Evolutionary conservation across 1,284 basidiomycete species (phyloP).

Genomic region (Apiotrichum sp.): DNA sequence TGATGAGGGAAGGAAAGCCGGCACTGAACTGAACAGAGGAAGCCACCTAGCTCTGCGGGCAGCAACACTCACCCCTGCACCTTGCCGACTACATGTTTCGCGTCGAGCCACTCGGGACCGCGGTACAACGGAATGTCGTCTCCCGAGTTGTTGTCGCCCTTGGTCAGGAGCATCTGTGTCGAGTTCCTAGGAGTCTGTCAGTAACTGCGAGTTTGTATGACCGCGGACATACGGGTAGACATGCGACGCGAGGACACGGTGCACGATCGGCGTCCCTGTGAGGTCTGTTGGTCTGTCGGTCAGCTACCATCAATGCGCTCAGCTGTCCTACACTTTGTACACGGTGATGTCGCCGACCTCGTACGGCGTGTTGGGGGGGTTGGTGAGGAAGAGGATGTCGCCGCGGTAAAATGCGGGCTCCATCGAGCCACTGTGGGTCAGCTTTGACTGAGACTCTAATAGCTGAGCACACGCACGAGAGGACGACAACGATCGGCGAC

Average conservation of each 20-base stretch:
- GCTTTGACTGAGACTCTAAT: slow-evolving; percentile 84
- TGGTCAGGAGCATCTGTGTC: slow-evolving; percentile 74
- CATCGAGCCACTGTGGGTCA: slow-evolving; percentile 74
- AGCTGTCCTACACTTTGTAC: slow-evolving; percentile 72
- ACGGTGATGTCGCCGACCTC: slow-evolving; percentile 91
- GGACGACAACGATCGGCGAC: slow-evolving; percentile 91
- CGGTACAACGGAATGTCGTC: slow-evolving; percentile 81
- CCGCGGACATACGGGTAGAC: background rate
- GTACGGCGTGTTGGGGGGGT: slow-evolving; percentile 66
- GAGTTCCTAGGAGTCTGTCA: slow-evolving; percentile 24
- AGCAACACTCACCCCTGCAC: slow-evolving; percentile 70
- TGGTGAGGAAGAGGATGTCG: slow-evolving; percentile 88
- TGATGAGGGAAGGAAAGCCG: too few species aligned
- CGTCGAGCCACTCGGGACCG: slow-evolving; percentile 76
- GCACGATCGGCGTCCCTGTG: slow-evolving; percentile 82
- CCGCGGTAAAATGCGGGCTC: slow-evolving; percentile 95
- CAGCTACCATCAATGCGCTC: background rate
- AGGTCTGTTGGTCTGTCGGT: slow-evolving; percentile 54
- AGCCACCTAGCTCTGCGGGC: background rate
- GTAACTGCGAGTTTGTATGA: too few species aligned
- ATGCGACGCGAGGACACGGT: slow-evolving; percentile 85
- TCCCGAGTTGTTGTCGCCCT: slow-evolving; percentile 88
- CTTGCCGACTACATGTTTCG: slow-evolving; percentile 84
- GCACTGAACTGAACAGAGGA: too few species aligned
- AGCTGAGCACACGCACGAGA: slow-evolving; percentile 58